Percentiles rank a stretch among this genome's conserved stretches.
Conservation (phyloP, 768 basidiomycete genomes). For the Mrakia hoshinonis region DNA sequence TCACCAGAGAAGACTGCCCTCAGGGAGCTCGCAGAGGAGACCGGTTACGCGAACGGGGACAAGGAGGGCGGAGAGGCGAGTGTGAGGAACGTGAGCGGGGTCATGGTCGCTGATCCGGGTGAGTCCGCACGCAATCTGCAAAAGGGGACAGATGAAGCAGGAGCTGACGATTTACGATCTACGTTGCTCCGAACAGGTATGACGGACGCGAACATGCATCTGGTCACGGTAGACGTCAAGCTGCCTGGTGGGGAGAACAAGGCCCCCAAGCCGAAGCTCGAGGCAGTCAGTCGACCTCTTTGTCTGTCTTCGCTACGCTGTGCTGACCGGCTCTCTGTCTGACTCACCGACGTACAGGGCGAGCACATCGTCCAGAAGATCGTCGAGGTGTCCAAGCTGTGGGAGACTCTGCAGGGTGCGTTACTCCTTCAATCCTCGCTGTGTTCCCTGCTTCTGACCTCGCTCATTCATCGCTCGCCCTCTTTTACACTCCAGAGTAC, state of each 20-base stretch:
- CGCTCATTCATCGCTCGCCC: neutral
- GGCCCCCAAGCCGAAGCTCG: conserved; percentile 24
- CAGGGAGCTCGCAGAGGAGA: conserved; percentile 23
- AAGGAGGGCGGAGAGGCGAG: conserved; percentile 2
- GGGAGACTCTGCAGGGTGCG: neutral
- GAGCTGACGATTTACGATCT: neutral
- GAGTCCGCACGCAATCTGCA: neutral
- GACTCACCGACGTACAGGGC: neutral
- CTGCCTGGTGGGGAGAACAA: neutral
- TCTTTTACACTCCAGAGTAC: conserved; percentile 21
- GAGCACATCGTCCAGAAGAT: conserved; percentile 27
- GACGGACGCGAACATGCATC: conserved; percentile 29
- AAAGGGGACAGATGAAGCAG: neutral
- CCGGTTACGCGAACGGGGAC: conserved; percentile 6
- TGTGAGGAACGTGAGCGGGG: conserved; percentile 5
- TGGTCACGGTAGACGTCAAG: conserved; percentile 23
- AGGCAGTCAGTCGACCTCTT: conserved; percentile 11
- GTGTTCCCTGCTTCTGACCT: neutral
- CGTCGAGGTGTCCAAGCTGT: conserved; percentile 9
- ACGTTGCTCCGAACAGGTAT: conserved; percentile 5
- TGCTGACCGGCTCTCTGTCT: too few species aligned
- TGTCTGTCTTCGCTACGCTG: too few species aligned
- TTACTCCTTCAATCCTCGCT: neutral
- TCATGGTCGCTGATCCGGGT: conserved; percentile 17
- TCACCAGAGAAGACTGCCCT: conserved; percentile 11